phyloP scores from a whole-genome alignment of 495 filamentous ascomycete genomes.

The Penicillium chermesinum region DNA sequence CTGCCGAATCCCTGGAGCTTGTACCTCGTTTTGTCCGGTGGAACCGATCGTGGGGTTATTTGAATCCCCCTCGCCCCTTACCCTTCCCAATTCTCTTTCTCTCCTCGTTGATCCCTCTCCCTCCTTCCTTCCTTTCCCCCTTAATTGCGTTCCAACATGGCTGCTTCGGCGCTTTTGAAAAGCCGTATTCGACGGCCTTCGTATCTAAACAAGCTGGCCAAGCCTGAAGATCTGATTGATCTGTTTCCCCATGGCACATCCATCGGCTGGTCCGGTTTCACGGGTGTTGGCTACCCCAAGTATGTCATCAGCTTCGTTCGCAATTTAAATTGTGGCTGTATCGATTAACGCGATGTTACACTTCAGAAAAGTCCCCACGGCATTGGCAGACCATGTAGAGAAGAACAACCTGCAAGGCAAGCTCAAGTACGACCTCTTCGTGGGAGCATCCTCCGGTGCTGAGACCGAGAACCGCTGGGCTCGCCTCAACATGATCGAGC shows the following conservation, averaged over 20 bases:
- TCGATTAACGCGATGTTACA: neutral
- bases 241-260: constrained; percentile 79
- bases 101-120: constrained; percentile 6
- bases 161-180: constrained; percentile 69
- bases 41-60: constrained; percentile 4
- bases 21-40: constrained; percentile 1
- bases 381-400: constrained; percentile 84
- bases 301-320: constrained; percentile 34
- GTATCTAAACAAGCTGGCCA: constrained; percentile 73
- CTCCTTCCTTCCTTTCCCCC: constrained; percentile 1
- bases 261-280: constrained; percentile 89
- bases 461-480: constrained; percentile 94
- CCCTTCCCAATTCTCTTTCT: constrained; percentile 5
- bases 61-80: neutral
- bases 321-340: neutral
- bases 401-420: constrained; percentile 81
- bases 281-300: constrained; percentile 88
- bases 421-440: constrained; percentile 79
- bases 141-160: constrained; percentile 25
- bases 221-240: constrained; percentile 72
- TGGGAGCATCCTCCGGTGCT: constrained; percentile 81
- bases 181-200: constrained; percentile 69
- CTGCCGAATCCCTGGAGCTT: constrained; percentile 10
- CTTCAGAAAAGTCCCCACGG: constrained; percentile 82
- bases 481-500: constrained; percentile 78